These are phyloP conservation scores for Suillus clintonianus DNA, from an alignment of 768 basidiomycete species.

Conservation along the genomic window DNA sequence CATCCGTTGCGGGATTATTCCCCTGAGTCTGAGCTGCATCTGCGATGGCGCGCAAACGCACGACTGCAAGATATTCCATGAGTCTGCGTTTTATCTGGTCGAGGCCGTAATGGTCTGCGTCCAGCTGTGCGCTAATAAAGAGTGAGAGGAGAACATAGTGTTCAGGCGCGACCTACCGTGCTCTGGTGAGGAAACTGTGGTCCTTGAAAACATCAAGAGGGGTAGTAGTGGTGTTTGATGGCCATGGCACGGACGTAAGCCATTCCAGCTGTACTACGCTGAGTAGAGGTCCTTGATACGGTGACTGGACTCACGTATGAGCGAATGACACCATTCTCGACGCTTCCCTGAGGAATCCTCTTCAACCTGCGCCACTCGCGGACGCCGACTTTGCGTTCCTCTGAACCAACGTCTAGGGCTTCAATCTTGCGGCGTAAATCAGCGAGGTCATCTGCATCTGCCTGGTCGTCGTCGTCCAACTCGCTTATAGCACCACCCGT, in stretches of 20 bases:
- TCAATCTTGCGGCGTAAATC: conserved; percentile 75
- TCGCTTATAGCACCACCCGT: conserved; percentile 42
- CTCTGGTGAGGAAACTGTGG: conserved; percentile 62
- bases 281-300: not conserved
- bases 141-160: not conserved
- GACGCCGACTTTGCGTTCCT: conserved; percentile 80
- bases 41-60: conserved; percentile 51
- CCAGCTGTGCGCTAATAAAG: conserved; percentile 57
- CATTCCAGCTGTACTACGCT: conserved; percentile 71
- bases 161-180: conserved; percentile 43
- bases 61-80: conserved; percentile 90
- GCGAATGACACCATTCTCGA: conserved; percentile 87
- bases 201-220: conserved; percentile 45
- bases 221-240: conserved; percentile 36
- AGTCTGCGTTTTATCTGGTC: conserved; percentile 91
- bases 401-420: conserved; percentile 67
- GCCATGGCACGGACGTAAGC: conserved; percentile 87
- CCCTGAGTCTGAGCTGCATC: conserved; percentile 13
- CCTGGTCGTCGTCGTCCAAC: conserved; percentile 75
- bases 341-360: conserved; percentile 87
- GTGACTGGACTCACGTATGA: conserved; percentile 59
- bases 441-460: conserved; percentile 78
- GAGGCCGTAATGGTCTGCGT: conserved; percentile 89
- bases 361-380: conserved; percentile 84
- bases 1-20: not conserved